Conservation (phyloP, 2,329 filamentous ascomycete species). For the Fusarium udum region DNA sequence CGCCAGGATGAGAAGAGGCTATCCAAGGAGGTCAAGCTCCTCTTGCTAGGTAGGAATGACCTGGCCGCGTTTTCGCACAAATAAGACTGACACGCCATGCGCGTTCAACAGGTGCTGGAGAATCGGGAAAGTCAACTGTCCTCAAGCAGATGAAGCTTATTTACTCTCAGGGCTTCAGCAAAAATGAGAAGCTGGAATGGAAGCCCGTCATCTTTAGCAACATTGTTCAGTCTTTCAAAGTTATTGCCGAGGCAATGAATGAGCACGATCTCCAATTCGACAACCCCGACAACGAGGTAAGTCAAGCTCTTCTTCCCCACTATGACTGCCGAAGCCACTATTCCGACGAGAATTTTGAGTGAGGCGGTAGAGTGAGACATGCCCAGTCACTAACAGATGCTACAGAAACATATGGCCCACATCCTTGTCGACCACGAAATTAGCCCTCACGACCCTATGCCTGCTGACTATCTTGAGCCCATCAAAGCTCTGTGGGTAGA, state of each 20-base stretch:
- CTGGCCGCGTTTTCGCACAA: background rate
- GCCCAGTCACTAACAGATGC: slow-evolving; percentile 48
- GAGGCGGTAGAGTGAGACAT: slow-evolving; percentile 32
- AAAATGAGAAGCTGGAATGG: slow-evolving; percentile 90
- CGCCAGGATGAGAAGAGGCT: slow-evolving; percentile 88
- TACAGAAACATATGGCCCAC: slow-evolving; percentile 78
- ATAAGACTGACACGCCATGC: slow-evolving; percentile 24
- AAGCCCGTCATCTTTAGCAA: slow-evolving; percentile 97
- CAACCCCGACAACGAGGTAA: slow-evolving; percentile 80
- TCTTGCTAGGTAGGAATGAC: slow-evolving; percentile 77
- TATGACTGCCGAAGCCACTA: background rate
- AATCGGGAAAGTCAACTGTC: slow-evolving; percentile 91
- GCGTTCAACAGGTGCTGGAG: slow-evolving; percentile 77
- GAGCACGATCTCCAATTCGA: slow-evolving; percentile 84
- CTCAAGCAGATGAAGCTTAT: slow-evolving; percentile 99
- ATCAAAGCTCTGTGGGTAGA: slow-evolving; percentile 89
- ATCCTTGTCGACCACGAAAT: slow-evolving; percentile 85
- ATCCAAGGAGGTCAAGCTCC: slow-evolving; percentile 89
- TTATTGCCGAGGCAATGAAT: slow-evolving; percentile 90
- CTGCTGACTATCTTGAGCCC: slow-evolving; percentile 78
- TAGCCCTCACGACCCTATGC: slow-evolving; percentile 81
- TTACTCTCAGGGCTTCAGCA: slow-evolving; percentile 90
- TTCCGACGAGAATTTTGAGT: background rate
- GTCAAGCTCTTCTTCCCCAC: slow-evolving; percentile 39
- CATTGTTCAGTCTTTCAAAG: slow-evolving; percentile 89